phyloP scores from a whole-genome alignment of 2,329 filamentous ascomycete species.

The Neopestalotiopsis sp. region DNA sequence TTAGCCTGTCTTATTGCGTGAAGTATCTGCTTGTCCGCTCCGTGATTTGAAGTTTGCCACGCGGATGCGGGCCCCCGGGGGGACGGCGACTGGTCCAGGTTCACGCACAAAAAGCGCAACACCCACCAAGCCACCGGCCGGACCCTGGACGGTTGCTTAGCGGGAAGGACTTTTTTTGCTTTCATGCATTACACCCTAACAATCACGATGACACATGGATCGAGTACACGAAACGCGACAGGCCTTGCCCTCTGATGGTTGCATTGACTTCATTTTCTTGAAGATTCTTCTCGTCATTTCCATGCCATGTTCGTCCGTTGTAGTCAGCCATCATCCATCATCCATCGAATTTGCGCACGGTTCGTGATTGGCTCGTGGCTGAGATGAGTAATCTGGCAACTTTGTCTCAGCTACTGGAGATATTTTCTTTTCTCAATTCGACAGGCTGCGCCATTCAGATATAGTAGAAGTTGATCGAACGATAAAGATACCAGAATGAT shows the following conservation, averaged over 20 bases:
- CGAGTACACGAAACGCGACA: not conserved
- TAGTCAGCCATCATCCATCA: not conserved
- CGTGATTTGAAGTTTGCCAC: not conserved
- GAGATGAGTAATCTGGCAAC: not conserved
- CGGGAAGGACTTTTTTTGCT: not conserved
- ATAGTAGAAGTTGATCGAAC: too few species aligned
- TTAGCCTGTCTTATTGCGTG: not conserved
- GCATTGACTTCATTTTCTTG: not conserved
- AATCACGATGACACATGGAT: not conserved
- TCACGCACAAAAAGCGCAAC: slow-evolving; percentile 18
- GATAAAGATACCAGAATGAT: too few species aligned
- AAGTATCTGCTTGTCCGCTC: not conserved
- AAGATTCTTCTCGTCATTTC: not conserved
- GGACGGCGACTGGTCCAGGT: slow-evolving; percentile 7
- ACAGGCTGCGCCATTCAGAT: too few species aligned
- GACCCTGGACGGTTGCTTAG: not conserved
- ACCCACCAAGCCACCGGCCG: not conserved
- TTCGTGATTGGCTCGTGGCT: not conserved
- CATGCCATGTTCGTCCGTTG: not conserved
- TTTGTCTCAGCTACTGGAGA: not conserved
- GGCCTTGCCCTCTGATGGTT: not conserved
- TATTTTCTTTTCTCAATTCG: too few species aligned
- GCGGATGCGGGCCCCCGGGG: not conserved
- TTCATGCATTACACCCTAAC: not conserved
- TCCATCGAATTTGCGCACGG: too few species aligned